Percentiles rank a stretch among this genome's conserved stretches.
phyloP scores from a whole-genome alignment of 148 eudicot species.

The Cornus suecica region DNA sequence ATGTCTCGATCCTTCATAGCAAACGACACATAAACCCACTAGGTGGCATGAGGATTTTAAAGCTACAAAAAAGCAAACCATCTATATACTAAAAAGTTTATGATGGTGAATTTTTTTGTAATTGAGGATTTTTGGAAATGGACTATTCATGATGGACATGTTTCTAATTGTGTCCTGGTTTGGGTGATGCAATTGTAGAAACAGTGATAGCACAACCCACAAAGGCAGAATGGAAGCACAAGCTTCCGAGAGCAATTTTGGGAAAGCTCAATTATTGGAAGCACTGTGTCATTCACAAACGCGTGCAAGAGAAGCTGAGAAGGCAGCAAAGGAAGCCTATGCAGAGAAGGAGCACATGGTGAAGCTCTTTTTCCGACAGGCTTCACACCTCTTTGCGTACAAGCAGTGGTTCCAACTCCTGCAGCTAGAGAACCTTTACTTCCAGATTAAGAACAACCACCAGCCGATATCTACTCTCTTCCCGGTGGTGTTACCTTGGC shows the following conservation, averaged over 20 bases:
- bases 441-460: slow-evolving; percentile 37
- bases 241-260: slow-evolving; percentile 28
- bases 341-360: slow-evolving; percentile 72
- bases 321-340: slow-evolving; percentile 69
- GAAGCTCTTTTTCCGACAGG: slow-evolving; percentile 81
- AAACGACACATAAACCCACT: no score
- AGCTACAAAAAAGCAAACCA: no score
- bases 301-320: slow-evolving; percentile 92
- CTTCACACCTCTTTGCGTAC: slow-evolving; percentile 83
- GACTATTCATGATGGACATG: background rate
- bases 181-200: background rate
- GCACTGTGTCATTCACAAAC: slow-evolving; percentile 95
- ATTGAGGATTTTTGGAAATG: background rate
- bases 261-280: slow-evolving; percentile 70
- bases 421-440: slow-evolving; percentile 63
- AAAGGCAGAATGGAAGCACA: slow-evolving; percentile 14
- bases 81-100: background rate
- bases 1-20: no score
- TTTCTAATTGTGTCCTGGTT: slow-evolving; percentile 11
- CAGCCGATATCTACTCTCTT: slow-evolving; percentile 30
- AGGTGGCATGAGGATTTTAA: no score
- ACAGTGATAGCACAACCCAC: slow-evolving; percentile 22
- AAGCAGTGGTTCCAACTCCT: slow-evolving; percentile 83
- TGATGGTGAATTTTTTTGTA: background rate
- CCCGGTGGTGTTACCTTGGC: slow-evolving; percentile 45